Percentiles rank a stretch among this genome's conserved stretches.
Conservation (phyloP, 352 stramenopile genomes). For the Hyaloperonospora arabidopsidis region DNA sequence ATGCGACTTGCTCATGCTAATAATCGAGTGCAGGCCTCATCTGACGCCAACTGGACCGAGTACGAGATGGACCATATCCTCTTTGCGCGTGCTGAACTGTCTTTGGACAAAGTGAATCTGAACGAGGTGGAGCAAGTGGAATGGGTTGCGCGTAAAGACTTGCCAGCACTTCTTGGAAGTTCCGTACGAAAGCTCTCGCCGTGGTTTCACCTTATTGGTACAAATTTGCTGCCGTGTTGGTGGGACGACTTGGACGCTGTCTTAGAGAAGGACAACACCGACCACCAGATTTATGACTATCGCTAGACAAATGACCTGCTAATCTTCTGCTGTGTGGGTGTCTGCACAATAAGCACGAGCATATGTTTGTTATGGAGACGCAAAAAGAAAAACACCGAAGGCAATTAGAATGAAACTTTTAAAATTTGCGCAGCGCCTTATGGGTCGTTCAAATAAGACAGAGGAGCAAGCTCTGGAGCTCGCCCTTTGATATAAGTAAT, state of each 20-base stretch:
- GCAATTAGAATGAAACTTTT: too few species aligned
- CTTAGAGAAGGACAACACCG: constrained; percentile 40
- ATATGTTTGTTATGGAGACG: too few species aligned
- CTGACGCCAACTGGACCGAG: constrained; percentile 91
- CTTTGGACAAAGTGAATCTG: constrained; percentile 80
- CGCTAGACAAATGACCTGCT: constrained; percentile 35
- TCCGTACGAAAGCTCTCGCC: constrained; percentile 55
- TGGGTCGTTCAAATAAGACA: too few species aligned
- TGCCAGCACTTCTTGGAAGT: constrained; percentile 52
- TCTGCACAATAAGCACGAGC: constrained; percentile 2
- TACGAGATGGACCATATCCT: constrained; percentile 99
- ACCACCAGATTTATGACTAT: constrained; percentile 58
- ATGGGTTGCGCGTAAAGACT: constrained; percentile 72
- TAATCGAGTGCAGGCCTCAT: constrained; percentile 37
- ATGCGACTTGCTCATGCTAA: constrained; percentile 8
- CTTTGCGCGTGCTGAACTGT: constrained; percentile 79
- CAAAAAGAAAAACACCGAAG: too few species aligned
- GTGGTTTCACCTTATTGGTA: constrained; percentile 81
- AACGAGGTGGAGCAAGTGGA: constrained; percentile 91
- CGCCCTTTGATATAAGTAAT: too few species aligned
- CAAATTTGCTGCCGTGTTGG: constrained; percentile 57
- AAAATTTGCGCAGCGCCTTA: too few species aligned
- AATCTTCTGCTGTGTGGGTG: constrained; percentile 79
- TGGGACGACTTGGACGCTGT: constrained; percentile 64
- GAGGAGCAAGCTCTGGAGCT: too few species aligned